Evolutionary conservation across 2,329 filamentous ascomycete genomes (phyloP), one percentile per base, ranked within the genome.

Genomic region (Septoria linicola): DNA sequence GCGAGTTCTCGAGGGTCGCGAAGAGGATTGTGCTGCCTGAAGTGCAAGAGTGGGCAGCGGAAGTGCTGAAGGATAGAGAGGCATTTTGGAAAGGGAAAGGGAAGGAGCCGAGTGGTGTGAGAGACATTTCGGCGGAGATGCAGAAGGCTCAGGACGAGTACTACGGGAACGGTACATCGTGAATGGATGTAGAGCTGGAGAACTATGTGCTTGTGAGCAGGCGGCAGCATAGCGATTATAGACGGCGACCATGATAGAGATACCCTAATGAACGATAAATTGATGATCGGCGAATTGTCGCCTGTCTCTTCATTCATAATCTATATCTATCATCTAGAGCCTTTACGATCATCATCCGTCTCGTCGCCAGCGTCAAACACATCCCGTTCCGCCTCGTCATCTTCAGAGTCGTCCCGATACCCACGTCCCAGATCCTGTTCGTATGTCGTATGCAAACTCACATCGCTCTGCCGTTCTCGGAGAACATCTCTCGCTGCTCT

Each of bases 1-100:
- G 86, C 45, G 93, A 99, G 73, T 97, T 99, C 62, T 80, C 83
- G 0, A 85, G 87, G 66, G 93, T 96, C 2, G 81, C 87, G 7
- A 78, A 75, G 40, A 82, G 81, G 62, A 85, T 97, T 60, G 77
- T 79, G 48, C 76, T 95, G 59, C 80, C 83, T 0, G 92, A 96
- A 73, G 87, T 90, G 60, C 82, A 84, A 73, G 80, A 75, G 10
- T 97, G 92, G 92, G 87, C 85, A 0, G 76, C 80, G 20, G 83
- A 89, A 58, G 74, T 96, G 23, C 73, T 97, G 58, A 74, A 76
- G 61, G 92, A 97, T 75, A 78, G 91, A 49, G 78, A 85, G 60
- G 77, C 73, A 23, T 85, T 89, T 63, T 96, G 89, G 89, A 76
- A 73, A 23, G 68, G 41, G 16, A 30, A 61, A 35, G 64, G 66